Percentiles rank a stretch among this genome's conserved stretches.
These are phyloP conservation scores for Cladosporium oxysporum DNA, from an alignment of 2,329 filamentous ascomycete genomes.

Conservation along the genomic window DNA sequence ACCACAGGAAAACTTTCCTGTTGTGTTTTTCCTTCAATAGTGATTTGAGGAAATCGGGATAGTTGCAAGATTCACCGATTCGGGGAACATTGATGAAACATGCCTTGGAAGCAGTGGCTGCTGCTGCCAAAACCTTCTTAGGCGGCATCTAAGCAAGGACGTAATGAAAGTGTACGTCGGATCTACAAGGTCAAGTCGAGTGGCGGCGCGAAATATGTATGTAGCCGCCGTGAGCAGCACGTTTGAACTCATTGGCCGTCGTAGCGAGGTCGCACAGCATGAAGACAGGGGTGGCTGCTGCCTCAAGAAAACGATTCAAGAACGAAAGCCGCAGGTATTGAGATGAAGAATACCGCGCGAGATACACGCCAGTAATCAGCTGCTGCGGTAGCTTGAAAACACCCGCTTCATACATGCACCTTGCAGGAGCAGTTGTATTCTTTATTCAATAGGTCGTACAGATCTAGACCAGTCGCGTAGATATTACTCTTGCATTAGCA, in stretches of 20 bases:
- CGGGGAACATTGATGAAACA: background rate
- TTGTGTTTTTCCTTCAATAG: background rate
- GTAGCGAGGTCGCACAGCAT: constrained; percentile 3
- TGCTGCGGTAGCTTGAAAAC: too few species aligned
- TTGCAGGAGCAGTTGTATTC: too few species aligned
- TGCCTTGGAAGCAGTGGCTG: background rate
- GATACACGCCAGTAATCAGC: too few species aligned
- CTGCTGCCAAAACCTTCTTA: background rate
- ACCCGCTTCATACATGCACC: too few species aligned
- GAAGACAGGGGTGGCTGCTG: background rate
- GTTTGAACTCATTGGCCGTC: background rate
- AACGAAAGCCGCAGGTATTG: background rate
- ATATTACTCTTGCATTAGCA: constrained; percentile 6
- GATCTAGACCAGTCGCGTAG: background rate
- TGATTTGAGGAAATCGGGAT: background rate
- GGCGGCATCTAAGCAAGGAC: background rate
- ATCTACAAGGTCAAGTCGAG: background rate
- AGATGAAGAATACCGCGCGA: background rate
- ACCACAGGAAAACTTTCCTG: background rate
- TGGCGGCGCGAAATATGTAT: background rate
- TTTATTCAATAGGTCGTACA: background rate
- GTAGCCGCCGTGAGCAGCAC: background rate
- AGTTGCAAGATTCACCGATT: background rate
- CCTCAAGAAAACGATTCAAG: background rate
- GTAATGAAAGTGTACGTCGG: background rate